These are phyloP conservation scores for Pichia membranifaciens DNA, from an alignment of 805 yeast species.

Conservation along the genomic window DNA sequence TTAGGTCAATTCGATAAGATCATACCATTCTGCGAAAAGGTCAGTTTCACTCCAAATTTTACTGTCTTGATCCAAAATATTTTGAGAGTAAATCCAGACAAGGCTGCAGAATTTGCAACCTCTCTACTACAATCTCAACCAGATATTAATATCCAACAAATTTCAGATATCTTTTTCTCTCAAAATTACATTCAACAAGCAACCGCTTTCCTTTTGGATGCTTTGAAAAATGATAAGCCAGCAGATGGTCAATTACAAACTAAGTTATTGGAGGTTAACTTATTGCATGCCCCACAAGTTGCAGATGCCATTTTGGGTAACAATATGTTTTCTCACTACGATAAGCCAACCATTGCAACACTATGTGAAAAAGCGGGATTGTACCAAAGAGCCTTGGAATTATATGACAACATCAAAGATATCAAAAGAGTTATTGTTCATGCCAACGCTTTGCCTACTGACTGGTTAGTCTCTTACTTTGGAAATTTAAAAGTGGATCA, in stretches of 20 bases:
- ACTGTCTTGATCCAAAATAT: constrained; percentile 84
- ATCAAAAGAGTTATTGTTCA: constrained; percentile 92
- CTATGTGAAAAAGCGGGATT: constrained; percentile 96
- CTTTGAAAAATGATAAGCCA: constrained; percentile 87
- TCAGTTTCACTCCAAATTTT: constrained; percentile 83
- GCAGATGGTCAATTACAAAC: constrained; percentile 96
- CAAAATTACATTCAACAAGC: constrained; percentile 96
- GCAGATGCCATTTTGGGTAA: constrained; percentile 98
- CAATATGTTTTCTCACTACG: constrained; percentile 92
- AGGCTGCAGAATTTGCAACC: constrained; percentile 95
- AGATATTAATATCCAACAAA: constrained; percentile 71
- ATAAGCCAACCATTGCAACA: constrained; percentile 85
- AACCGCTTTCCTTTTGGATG: constrained; percentile 93
- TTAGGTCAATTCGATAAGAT: constrained; percentile 95
- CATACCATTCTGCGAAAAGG: constrained; percentile 87
- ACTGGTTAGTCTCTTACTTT: constrained; percentile 89
- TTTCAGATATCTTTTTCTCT: constrained; percentile 90
- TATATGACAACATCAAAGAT: constrained; percentile 89
- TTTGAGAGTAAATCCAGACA: constrained; percentile 91
- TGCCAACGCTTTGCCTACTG: constrained; percentile 77
- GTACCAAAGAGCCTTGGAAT: constrained; percentile 92
- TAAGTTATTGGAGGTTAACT: constrained; percentile 83
- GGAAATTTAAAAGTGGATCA: constrained; percentile 95
- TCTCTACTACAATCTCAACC: constrained; percentile 63
- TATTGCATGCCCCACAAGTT: constrained; percentile 96